Evolutionary conservation across 345 rosid genomes (phyloP).

Genomic region (Gossypium thurberi): DNA sequence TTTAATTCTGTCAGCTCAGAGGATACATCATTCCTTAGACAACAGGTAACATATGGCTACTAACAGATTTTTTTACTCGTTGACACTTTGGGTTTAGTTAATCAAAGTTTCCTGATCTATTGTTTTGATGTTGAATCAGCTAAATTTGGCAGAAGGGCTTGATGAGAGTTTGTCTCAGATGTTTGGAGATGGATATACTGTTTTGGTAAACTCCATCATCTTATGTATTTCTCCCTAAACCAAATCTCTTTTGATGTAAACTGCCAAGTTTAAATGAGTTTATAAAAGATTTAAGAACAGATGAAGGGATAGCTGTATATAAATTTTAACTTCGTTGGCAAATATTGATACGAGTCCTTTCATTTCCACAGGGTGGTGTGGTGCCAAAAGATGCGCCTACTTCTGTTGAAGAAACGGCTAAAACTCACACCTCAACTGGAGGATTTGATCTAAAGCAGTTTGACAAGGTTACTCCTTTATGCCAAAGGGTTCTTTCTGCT

Average conservation of each 20-base stretch:
- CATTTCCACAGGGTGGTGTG: conserved; percentile 38
- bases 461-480: conserved; percentile 63
- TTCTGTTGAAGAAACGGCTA: conserved; percentile 38
- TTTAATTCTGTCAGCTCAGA: conserved; percentile 59
- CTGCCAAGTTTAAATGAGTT: background rate
- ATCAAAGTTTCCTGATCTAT: conserved; percentile 14
- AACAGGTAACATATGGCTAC: conserved; percentile 51
- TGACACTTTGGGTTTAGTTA: conserved; percentile 9
- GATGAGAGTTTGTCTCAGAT: conserved; percentile 59
- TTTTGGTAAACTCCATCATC: conserved; percentile 40
- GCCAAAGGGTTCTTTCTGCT: conserved; percentile 85
- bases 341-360: conserved; percentile 12
- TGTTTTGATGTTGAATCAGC: conserved; percentile 37
- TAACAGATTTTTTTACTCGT: conserved; percentile 9
- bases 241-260: background rate
- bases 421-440: conserved; percentile 38
- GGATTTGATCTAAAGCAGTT: conserved; percentile 44
- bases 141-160: conserved; percentile 62
- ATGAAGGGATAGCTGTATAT: background rate
- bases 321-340: background rate
- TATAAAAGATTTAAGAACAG: background rate
- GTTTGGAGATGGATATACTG: conserved; percentile 35
- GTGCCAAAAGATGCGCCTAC: conserved; percentile 34
- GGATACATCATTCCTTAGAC: conserved; percentile 58
- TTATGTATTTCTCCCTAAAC: background rate